These are phyloP conservation scores for Lathyrus oleraceus DNA, from an alignment of 306 rosid species.

Conservation along the genomic window DNA sequence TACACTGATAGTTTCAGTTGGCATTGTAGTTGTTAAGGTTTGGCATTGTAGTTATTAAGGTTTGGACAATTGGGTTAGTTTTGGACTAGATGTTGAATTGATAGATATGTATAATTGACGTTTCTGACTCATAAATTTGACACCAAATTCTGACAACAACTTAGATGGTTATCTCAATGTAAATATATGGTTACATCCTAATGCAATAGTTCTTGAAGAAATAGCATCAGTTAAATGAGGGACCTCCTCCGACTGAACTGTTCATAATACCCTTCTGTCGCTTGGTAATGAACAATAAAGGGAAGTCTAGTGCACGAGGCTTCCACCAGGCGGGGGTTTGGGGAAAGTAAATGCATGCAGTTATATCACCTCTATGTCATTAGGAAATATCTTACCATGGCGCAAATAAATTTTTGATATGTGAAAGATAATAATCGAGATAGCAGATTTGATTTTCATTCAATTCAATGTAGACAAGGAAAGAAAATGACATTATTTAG, in stretches of 20 bases:
- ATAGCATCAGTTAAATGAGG: neutral
- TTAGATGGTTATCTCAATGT: neutral
- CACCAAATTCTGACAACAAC: neutral
- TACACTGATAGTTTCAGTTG: neutral
- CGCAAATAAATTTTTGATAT: neutral
- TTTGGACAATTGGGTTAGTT: neutral
- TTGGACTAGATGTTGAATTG: slow-evolving; percentile 2
- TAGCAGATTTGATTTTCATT: slow-evolving; percentile 20
- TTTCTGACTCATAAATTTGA: neutral
- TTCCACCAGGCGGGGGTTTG: neutral
- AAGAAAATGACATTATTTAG: neutral
- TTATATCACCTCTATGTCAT: neutral
- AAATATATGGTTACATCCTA: neutral
- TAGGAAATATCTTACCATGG: neutral
- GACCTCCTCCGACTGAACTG: neutral
- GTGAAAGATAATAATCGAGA: neutral
- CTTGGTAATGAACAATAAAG: neutral
- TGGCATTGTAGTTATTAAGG: neutral
- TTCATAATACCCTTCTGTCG: neutral
- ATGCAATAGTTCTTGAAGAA: neutral
- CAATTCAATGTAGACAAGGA: slow-evolving; percentile 5
- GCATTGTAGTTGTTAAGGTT: neutral
- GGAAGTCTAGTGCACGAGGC: neutral
- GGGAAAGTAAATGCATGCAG: neutral
- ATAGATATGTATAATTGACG: neutral